These are phyloP conservation scores for Darksidea phi DNA, from an alignment of 495 filamentous ascomycete species.

Conservation along the genomic window DNA sequence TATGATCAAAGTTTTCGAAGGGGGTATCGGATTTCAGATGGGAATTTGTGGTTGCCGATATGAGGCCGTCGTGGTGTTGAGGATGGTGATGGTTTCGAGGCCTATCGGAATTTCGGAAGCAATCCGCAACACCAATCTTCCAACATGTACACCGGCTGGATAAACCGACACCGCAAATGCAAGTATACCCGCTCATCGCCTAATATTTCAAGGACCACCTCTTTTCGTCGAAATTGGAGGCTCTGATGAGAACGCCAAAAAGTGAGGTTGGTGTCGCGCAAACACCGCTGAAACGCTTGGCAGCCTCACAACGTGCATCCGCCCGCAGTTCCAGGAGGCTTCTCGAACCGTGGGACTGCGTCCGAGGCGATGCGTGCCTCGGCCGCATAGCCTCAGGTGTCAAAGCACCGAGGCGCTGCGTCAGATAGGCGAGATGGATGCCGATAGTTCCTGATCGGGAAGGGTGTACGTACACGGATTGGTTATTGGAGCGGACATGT, in stretches of 20 bases:
- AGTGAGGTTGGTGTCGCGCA: conserved; percentile 8
- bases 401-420: neutral
- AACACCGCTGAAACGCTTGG: conserved; percentile 21
- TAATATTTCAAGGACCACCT: neutral
- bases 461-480: too few relatives aligned
- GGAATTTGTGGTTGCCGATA: neutral
- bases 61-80: neutral
- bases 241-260: neutral
- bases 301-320: conserved; percentile 14
- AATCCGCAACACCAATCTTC: neutral
- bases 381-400: conserved; percentile 3
- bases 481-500: too few relatives aligned
- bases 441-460: neutral
- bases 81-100: neutral
- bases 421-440: neutral
- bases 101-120: neutral
- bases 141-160: neutral
- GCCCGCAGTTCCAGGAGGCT: conserved; percentile 20
- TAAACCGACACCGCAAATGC: neutral
- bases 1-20: neutral
- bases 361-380: conserved; percentile 25
- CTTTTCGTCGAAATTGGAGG: conserved; percentile 21
- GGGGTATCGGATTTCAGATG: neutral
- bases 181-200: neutral
- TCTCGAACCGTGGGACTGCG: conserved; percentile 27